These are phyloP conservation scores for Penicillium polonicum DNA, from an alignment of 2,329 filamentous ascomycete genomes.

Conservation along the genomic window DNA sequence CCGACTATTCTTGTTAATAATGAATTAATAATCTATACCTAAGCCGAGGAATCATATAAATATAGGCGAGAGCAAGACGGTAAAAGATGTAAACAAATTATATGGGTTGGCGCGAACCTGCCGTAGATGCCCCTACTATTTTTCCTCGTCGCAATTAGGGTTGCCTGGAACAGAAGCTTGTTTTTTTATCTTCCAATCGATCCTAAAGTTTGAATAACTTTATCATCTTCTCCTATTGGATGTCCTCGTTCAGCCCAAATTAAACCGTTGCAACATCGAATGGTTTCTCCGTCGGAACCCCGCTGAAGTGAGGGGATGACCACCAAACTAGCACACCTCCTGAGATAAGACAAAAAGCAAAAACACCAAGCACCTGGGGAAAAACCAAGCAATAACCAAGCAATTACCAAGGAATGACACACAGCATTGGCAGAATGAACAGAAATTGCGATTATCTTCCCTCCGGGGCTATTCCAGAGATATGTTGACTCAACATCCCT, in stretches of 20 bases:
- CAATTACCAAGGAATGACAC: background rate
- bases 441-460: background rate
- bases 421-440: background rate
- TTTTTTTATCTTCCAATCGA: background rate
- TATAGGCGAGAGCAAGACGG: too few species aligned
- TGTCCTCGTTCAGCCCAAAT: background rate
- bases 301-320: slow-evolving; percentile 10
- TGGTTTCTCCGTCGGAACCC: slow-evolving; percentile 21
- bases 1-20: too few species aligned
- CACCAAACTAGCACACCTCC: background rate
- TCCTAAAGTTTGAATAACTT: background rate
- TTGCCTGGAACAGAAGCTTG: background rate
- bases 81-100: too few species aligned
- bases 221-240: background rate
- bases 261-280: background rate
- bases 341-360: slow-evolving; percentile 6
- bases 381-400: background rate
- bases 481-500: background rate
- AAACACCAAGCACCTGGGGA: background rate
- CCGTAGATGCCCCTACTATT: too few species aligned
- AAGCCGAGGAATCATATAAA: too few species aligned
- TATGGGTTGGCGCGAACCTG: too few species aligned
- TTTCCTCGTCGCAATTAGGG: background rate
- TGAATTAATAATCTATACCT: too few species aligned
- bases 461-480: background rate